Conservation (phyloP, 352 stramenopile species). For the Phytophthora macrochlamydospora region DNA sequence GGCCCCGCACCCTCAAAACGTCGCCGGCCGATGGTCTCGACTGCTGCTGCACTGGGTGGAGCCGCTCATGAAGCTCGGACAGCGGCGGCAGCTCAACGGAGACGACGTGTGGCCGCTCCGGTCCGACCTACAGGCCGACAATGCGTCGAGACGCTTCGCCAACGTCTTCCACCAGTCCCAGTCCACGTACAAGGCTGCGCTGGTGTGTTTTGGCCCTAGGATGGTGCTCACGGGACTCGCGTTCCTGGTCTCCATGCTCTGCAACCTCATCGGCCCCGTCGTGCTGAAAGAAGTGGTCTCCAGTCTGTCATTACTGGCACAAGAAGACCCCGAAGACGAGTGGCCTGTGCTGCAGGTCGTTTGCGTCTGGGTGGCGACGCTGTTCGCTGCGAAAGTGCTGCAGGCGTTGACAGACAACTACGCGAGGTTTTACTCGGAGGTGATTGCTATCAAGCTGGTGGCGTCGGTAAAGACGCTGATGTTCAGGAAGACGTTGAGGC, state of each 20-base stretch:
- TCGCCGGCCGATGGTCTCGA: conserved; percentile 36
- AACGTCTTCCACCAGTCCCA: conserved; percentile 29
- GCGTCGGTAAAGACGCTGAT: conserved; percentile 55
- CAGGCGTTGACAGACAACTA: conserved; percentile 60
- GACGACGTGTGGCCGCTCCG: conserved; percentile 54
- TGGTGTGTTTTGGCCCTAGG: conserved; percentile 38
- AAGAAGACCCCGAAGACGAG: conserved; percentile 20
- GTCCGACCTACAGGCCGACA: conserved; percentile 29
- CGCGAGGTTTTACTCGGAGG: conserved; percentile 50
- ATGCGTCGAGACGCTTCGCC: conserved; percentile 27
- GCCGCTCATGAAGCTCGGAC: conserved; percentile 49
- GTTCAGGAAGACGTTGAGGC: conserved; percentile 54
- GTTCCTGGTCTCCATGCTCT: conserved; percentile 55
- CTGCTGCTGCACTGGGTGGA: conserved; percentile 56
- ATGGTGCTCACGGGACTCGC: conserved; percentile 47
- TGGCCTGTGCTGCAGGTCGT: conserved; percentile 25
- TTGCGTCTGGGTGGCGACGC: conserved; percentile 37
- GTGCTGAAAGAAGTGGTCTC: conserved; percentile 51
- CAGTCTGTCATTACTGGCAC: conserved; percentile 27
- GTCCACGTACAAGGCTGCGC: conserved; percentile 40
- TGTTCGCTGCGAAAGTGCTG: conserved; percentile 60
- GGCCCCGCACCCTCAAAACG: conserved; percentile 25
- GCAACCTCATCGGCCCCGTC: conserved; percentile 52
- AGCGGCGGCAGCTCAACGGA: conserved; percentile 48
- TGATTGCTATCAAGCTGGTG: conserved; percentile 62